Evolutionary conservation across 495 filamentous ascomycete species (phyloP).

Genomic region (Lentithecium fluviatile): DNA sequence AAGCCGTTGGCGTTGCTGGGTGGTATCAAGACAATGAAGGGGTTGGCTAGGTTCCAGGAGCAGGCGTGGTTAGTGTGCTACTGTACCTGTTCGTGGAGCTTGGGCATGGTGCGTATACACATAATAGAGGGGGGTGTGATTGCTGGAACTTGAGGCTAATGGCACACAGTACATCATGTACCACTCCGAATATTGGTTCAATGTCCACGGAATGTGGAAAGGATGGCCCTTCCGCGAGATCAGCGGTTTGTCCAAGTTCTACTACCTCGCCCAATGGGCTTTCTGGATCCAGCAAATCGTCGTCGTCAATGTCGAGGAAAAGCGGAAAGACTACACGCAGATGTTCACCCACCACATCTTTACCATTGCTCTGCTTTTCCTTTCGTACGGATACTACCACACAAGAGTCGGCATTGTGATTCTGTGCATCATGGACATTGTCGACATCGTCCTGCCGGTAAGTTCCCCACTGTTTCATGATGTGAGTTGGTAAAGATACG

Average conservation of each 20-base stretch:
- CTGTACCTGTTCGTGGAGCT: conserved; percentile 70
- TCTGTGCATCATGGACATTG: conserved; percentile 88
- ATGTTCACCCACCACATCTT: conserved; percentile 96
- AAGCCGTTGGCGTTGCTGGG: conserved; percentile 66
- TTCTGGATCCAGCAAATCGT: conserved; percentile 95
- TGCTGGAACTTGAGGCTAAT: not conserved
- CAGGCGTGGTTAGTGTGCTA: conserved; percentile 89
- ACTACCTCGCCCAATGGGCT: conserved; percentile 84
- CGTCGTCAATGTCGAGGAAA: conserved; percentile 89
- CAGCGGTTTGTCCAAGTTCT: conserved; percentile 75
- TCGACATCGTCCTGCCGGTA: conserved; percentile 85
- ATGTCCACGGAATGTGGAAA: conserved; percentile 76
- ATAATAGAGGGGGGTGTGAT: not conserved
- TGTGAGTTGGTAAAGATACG: conserved; percentile 21
- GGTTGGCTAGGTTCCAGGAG: conserved; percentile 77
- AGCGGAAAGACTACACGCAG: conserved; percentile 89
- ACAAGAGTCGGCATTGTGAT: conserved; percentile 87
- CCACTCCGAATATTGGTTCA: conserved; percentile 73
- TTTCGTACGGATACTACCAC: conserved; percentile 78
- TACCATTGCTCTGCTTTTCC: conserved; percentile 74
- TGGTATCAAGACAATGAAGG: conserved; percentile 72
- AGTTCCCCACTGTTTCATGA: conserved; percentile 36
- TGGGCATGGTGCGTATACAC: conserved; percentile 71
- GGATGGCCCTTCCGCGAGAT: conserved; percentile 77
- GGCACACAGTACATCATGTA: conserved; percentile 70